phyloP scores from a whole-genome alignment of 768 basidiomycete genomes.

The Russula sp. region DNA sequence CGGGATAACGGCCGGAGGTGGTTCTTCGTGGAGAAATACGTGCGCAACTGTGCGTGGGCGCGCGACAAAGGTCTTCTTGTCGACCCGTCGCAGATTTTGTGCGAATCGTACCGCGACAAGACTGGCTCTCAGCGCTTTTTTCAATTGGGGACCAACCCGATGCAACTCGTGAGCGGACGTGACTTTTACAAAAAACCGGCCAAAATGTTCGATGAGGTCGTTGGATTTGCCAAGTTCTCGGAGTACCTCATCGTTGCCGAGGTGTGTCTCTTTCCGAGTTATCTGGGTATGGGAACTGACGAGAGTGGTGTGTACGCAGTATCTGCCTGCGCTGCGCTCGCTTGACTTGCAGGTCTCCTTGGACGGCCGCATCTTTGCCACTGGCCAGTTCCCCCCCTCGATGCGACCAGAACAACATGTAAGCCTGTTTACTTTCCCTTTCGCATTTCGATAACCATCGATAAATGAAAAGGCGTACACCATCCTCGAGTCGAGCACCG shows the following conservation, averaged over 20 bases:
- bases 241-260: conserved; percentile 96
- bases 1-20: conserved; percentile 75
- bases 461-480: conserved; percentile 71
- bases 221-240: conserved; percentile 95
- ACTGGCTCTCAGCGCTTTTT: conserved; percentile 70
- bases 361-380: conserved; percentile 81
- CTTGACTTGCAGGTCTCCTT: conserved; percentile 90
- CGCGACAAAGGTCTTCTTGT: conserved; percentile 72
- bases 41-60: conserved; percentile 90
- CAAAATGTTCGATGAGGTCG: conserved; percentile 81
- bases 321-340: conserved; percentile 51
- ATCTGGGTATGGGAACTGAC: background rate
- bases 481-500: conserved; percentile 89
- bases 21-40: conserved; percentile 77
- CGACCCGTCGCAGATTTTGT: conserved; percentile 86
- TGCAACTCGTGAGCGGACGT: conserved; percentile 76
- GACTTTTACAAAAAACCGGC: conserved; percentile 69
- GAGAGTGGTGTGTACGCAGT: conserved; percentile 37
- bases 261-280: conserved; percentile 44
- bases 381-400: conserved; percentile 84
- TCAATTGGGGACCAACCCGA: conserved; percentile 50
- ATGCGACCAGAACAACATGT: conserved; percentile 91
- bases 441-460: background rate
- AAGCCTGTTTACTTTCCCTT: conserved; percentile 34
- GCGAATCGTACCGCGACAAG: conserved; percentile 85